Evolutionary conservation across 306 rosid species (phyloP).

Genomic region (Vigna reflexopilosa): DNA sequence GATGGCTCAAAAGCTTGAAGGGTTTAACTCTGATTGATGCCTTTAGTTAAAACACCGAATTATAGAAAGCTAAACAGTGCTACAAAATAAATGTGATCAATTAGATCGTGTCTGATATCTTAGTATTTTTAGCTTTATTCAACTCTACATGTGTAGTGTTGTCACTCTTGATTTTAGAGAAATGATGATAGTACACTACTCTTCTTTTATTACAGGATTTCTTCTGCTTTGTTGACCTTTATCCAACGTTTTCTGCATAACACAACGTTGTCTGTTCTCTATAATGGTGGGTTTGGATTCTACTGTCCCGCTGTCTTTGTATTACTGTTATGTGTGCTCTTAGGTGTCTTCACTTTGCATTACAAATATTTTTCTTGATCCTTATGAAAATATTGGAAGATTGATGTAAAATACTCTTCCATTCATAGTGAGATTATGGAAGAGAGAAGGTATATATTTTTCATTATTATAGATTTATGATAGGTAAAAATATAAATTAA

Average conservation of each 20-base stretch:
- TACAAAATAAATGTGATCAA: slow-evolving; percentile 39
- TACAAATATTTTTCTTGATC: no score
- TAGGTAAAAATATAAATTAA: no score
- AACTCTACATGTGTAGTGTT: no score
- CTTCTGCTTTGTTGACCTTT: background rate
- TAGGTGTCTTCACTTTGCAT: background rate
- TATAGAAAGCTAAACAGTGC: slow-evolving; percentile 48
- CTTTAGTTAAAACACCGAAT: background rate
- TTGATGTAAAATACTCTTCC: no score
- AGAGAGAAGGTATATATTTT: no score
- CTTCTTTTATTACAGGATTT: background rate
- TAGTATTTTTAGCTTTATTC: slow-evolving; percentile 21
- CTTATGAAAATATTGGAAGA: no score
- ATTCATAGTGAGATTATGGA: no score
- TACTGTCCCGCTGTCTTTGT: background rate
- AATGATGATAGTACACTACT: background rate
- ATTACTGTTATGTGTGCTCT: background rate
- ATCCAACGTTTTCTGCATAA: background rate
- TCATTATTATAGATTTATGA: no score
- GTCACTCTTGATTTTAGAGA: no score
- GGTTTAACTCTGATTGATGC: slow-evolving; percentile 48
- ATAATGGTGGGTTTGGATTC: background rate
- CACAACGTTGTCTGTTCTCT: background rate
- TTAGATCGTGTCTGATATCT: slow-evolving; percentile 49
- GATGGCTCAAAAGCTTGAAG: slow-evolving; percentile 38